Conservation (phyloP, 169 alveolate genomes). For the Amoebophrya sp. region DNA sequence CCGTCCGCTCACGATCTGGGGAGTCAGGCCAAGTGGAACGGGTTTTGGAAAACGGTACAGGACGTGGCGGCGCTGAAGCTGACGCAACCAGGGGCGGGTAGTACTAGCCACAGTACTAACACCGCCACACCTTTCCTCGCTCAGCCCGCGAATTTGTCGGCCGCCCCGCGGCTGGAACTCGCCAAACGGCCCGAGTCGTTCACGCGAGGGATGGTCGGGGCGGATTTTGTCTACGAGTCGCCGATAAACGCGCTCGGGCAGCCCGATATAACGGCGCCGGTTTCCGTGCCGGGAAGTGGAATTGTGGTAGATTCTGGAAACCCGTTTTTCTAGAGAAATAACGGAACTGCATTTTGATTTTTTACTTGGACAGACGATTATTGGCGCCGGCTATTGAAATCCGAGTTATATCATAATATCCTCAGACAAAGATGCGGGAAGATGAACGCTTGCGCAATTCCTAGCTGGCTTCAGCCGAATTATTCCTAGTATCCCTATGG, state of each 20-base stretch:
- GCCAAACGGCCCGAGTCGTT: not conserved
- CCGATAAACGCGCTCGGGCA: not conserved
- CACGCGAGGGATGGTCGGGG: not conserved
- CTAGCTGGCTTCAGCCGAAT: no score
- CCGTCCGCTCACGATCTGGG: not conserved
- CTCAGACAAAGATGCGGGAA: no score
- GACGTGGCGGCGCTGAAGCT: not conserved
- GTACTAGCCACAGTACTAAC: no score
- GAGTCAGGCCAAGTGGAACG: not conserved
- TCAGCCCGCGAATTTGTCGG: no score
- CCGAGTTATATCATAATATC: no score
- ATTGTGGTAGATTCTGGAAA: not conserved
- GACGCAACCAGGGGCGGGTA: no score
- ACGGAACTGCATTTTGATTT: no score
- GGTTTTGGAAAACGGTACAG: constrained; percentile 8
- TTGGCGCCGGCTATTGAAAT: no score
- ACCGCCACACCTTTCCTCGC: no score
- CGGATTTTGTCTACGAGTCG: not conserved
- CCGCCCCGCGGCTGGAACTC: not conserved
- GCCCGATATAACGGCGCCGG: not conserved
- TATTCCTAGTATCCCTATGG: no score
- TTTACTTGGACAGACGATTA: no score
- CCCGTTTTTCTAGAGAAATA: not conserved
- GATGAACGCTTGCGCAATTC: no score
- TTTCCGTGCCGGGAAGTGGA: not conserved